A percentile compares a stretch with the other conserved stretches of the same genome.
Evolutionary conservation across 2,329 filamentous ascomycete species (phyloP).

Genomic region (Zasmidium cellare): DNA sequence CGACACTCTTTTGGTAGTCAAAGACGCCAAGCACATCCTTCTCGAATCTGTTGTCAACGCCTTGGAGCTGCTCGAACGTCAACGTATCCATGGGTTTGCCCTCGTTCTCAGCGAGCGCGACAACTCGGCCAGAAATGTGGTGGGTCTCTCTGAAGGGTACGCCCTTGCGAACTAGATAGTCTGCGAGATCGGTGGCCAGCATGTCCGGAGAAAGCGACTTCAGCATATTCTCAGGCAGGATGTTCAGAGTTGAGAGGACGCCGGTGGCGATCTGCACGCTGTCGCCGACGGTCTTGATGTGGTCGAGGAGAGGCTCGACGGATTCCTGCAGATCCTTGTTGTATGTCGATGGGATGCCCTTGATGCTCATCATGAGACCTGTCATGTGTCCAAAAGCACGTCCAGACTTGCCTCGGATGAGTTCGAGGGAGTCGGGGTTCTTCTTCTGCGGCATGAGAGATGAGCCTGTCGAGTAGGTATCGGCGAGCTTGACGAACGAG

Average conservation of each 20-base stretch:
- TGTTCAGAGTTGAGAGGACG: slow-evolving; percentile 70
- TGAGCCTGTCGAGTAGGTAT: slow-evolving; percentile 77
- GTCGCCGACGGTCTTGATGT: slow-evolving; percentile 77
- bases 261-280: slow-evolving; percentile 81
- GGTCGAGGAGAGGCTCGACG: slow-evolving; percentile 81
- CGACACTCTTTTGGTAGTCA: slow-evolving; percentile 80
- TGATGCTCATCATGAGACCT: slow-evolving; percentile 74
- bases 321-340: slow-evolving; percentile 93
- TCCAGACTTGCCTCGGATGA: slow-evolving; percentile 76
- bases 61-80: slow-evolving; percentile 64
- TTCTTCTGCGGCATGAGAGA: slow-evolving; percentile 84
- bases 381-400: slow-evolving; percentile 79
- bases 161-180: slow-evolving; percentile 64
- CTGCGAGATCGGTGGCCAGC: slow-evolving; percentile 71
- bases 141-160: slow-evolving; percentile 80
- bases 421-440: slow-evolving; percentile 72
- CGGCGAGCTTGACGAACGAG: slow-evolving; percentile 71
- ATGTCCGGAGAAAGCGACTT: slow-evolving; percentile 79
- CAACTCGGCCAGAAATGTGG: slow-evolving; percentile 71
- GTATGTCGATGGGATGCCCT: slow-evolving; percentile 77
- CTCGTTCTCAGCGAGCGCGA: slow-evolving; percentile 69
- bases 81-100: slow-evolving; percentile 70
- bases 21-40: slow-evolving; percentile 71
- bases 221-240: slow-evolving; percentile 73
- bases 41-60: slow-evolving; percentile 68